Conservation (phyloP, 805 yeast genomes). For the Metschnikowia orientalis region DNA sequence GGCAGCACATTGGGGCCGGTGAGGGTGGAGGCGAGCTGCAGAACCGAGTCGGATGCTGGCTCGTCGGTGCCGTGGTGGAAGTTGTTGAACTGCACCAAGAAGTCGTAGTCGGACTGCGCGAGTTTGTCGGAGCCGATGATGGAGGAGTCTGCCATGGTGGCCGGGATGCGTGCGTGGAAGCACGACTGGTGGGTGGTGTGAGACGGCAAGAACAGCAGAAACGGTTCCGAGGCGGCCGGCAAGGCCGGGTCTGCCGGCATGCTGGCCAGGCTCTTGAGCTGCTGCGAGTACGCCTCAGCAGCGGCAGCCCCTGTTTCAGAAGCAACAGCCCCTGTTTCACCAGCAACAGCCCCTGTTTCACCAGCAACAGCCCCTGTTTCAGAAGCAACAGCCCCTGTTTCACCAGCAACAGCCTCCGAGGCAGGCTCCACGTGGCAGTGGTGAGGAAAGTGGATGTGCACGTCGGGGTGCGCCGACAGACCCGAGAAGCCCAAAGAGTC, state of each 20-base stretch:
- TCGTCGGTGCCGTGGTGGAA: no score
- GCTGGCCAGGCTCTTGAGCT: no score
- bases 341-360: constrained; percentile 1
- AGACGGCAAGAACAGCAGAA: constrained; percentile 1
- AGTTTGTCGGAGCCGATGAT: constrained; percentile 3
- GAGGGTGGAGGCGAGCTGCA: no score
- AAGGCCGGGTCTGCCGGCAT: no score
- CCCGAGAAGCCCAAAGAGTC: constrained; percentile 2
- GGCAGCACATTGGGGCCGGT: constrained; percentile 4
- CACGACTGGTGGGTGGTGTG: constrained; percentile 35
- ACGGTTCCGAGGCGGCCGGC: not conserved
- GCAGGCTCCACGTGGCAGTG: constrained; percentile 31
- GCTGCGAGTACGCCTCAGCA: no score
- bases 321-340: constrained; percentile 2
- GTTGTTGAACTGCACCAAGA: constrained; percentile 33
- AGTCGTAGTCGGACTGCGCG: constrained; percentile 33
- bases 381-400: constrained; percentile 2
- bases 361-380: constrained; percentile 2
- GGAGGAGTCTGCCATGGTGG: constrained; percentile 8
- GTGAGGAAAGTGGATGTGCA: constrained; percentile 39
- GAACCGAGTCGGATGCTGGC: no score
- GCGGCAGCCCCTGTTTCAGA: constrained; percentile 1
- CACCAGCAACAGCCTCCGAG: not conserved
- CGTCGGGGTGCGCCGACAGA: constrained; percentile 13
- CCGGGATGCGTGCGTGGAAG: constrained; percentile 42